Percentiles rank a stretch among this genome's conserved stretches.
These are phyloP conservation scores for Penicillium sp. DNA, from an alignment of 2,329 filamentous ascomycete species.

Conservation along the genomic window DNA sequence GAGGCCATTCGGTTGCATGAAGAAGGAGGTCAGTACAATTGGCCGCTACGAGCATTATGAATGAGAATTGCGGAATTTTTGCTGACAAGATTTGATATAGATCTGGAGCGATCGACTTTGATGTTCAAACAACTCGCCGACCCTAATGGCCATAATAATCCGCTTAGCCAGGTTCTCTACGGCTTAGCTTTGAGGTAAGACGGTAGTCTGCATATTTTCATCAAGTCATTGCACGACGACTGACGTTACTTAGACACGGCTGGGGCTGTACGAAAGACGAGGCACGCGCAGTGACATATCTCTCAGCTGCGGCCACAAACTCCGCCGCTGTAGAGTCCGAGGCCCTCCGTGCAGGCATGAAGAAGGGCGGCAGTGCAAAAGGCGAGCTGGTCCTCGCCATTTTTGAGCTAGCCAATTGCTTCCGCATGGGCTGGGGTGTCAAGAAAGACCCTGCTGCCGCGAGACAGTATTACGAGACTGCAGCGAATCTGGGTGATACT, in stretches of 20 bases:
- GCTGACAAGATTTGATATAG: constrained; percentile 36
- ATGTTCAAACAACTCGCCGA: constrained; percentile 86
- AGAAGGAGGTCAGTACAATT: constrained; percentile 58
- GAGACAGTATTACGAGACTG: constrained; percentile 92
- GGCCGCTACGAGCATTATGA: neutral
- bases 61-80: neutral
- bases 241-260: constrained; percentile 67
- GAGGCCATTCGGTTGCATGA: constrained; percentile 96
- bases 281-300: constrained; percentile 75
- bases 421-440: constrained; percentile 93
- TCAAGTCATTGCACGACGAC: neutral
- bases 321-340: constrained; percentile 83
- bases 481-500: constrained; percentile 91
- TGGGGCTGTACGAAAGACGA: constrained; percentile 83
- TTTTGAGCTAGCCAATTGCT: constrained; percentile 77
- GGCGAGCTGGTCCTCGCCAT: constrained; percentile 96
- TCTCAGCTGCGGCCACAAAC: constrained; percentile 87
- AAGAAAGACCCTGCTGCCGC: constrained; percentile 84
- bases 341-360: constrained; percentile 83
- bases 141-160: constrained; percentile 82
- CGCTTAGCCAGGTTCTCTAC: constrained; percentile 92
- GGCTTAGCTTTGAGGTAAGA: constrained; percentile 82
- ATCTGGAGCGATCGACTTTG: constrained; percentile 76
- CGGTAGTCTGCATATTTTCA: neutral
- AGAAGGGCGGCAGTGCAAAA: constrained; percentile 92